A percentile compares a stretch with the other conserved stretches of the same genome.
These are phyloP conservation scores for Boletus pseudo-olivaceus DNA, from an alignment of 768 basidiomycete species.

Conservation along the genomic window DNA sequence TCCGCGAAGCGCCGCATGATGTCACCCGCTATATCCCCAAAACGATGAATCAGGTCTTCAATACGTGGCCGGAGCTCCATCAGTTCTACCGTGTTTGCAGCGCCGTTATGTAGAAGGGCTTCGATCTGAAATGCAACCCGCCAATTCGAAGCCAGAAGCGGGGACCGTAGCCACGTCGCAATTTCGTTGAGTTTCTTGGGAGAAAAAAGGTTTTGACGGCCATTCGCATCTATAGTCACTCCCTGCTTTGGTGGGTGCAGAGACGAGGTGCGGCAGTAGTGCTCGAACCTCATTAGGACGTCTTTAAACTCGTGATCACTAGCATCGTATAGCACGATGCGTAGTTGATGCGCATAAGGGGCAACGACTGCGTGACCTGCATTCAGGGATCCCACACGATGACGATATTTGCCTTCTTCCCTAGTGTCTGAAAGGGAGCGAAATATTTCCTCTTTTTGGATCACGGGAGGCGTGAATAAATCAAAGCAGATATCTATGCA, in stretches of 20 bases:
- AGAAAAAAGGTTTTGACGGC: slow-evolving; percentile 48
- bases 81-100: slow-evolving; percentile 60
- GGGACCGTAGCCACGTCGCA: slow-evolving; percentile 39
- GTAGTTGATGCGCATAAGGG: slow-evolving; percentile 69
- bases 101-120: slow-evolving; percentile 58
- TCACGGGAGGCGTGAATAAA: slow-evolving; percentile 56
- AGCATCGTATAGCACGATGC: slow-evolving; percentile 55
- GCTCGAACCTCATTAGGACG: slow-evolving; percentile 46
- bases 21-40: slow-evolving; percentile 38
- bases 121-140: slow-evolving; percentile 75
- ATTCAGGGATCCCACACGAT: slow-evolving; percentile 56
- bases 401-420: slow-evolving; percentile 43
- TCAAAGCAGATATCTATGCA: slow-evolving; percentile 64
- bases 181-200: slow-evolving; percentile 45
- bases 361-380: slow-evolving; percentile 57
- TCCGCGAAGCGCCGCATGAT: slow-evolving; percentile 56
- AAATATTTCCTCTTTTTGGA: slow-evolving; percentile 61
- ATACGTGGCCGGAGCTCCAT: slow-evolving; percentile 43
- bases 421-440: slow-evolving; percentile 39
- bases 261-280: slow-evolving; percentile 51
- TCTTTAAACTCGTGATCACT: slow-evolving; percentile 32
- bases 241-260: slow-evolving; percentile 35
- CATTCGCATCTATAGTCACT: slow-evolving; percentile 46
- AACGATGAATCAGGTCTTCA: slow-evolving; percentile 35
- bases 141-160: slow-evolving; percentile 46